Base-by-base conservation (phyloP, 2,329 filamentous ascomycete genomes). In the Penicillium freii region DNA sequence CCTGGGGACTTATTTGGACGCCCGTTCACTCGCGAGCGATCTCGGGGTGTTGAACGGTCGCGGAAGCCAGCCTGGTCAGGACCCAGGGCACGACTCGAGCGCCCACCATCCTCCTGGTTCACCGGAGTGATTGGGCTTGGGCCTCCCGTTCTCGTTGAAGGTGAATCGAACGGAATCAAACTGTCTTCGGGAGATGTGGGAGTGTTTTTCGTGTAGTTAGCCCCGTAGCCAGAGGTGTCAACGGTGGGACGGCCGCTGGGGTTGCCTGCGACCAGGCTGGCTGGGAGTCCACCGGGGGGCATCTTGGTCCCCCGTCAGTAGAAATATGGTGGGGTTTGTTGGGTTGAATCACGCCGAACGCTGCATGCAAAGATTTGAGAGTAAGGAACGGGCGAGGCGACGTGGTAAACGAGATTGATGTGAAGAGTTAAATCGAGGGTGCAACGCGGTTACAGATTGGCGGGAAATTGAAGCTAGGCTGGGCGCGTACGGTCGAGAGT, bases 211-310 rank as follows among this genome's bases (percentile, higher is more conserved):
- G 73, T 69, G 54, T 70, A 73, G 57, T 66, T 69, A 60, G 67
- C 64, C 56, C 69, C 70, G 45, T 75, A 73, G 49, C 72, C 68
- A 51, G 68, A 69, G 19, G 70, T 72, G 58, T 73, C 76, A 60
- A 74, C 61, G 23, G 70, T 71, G 42, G 73, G 72, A 58, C 71
- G 69, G 65, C 69, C 67, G 59, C 69, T 70, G 56, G 73, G 71
- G 60, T 77, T 74, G 62, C 75, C 75, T 62, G 75, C 74, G 64
- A 77, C 71, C 65, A 77, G 70, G 66, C 73, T 76, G 62, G 75
- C 71, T 63, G 75, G 75, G 60, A 74, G 71, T 65, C 74, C 74
- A 68, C 73, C 71, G 66, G 75, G 71, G 72, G 74, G 71, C 75
- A 77, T 77, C 57, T 69, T 69, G 70, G 64, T 65, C 63, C 64